A percentile compares a stretch with the other conserved stretches of the same genome.
Conservation (phyloP, 2,329 filamentous ascomycete species). For the Sporothrix euskadiensis region DNA sequence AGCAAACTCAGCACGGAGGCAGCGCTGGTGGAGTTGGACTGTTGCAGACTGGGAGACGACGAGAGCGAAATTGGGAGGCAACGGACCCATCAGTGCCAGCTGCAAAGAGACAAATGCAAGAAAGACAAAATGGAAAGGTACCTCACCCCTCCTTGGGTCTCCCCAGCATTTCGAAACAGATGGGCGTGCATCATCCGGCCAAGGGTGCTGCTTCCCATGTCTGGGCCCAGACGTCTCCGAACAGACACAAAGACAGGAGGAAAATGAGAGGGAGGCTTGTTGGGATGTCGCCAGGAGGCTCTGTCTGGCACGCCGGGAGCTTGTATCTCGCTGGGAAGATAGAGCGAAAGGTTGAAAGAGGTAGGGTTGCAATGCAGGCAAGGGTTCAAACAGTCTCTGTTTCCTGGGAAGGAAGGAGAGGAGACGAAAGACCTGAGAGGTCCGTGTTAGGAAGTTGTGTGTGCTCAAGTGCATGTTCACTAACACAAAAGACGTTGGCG, state of each 20-base stretch:
- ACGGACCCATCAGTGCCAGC: neutral
- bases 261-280: neutral
- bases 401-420: constrained; percentile 20
- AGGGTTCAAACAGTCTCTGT: constrained; percentile 23
- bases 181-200: constrained; percentile 42
- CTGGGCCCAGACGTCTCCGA: constrained; percentile 39
- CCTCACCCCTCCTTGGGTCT: constrained; percentile 7
- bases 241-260: neutral
- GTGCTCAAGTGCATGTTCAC: neutral
- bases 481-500: neutral
- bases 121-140: neutral
- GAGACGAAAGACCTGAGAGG: neutral
- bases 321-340: neutral
- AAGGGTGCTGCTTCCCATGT: constrained; percentile 34
- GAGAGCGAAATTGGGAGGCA: neutral
- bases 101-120: neutral
- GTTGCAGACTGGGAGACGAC: neutral
- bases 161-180: constrained; percentile 45
- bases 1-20: neutral
- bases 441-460: constrained; percentile 1
- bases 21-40: neutral
- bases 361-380: constrained; percentile 24
- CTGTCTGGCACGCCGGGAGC: neutral
- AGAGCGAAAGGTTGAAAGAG: neutral
- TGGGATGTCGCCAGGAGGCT: constrained; percentile 10